Conservation (phyloP, 257 asterid species). For the Plectranthus barbatus region DNA sequence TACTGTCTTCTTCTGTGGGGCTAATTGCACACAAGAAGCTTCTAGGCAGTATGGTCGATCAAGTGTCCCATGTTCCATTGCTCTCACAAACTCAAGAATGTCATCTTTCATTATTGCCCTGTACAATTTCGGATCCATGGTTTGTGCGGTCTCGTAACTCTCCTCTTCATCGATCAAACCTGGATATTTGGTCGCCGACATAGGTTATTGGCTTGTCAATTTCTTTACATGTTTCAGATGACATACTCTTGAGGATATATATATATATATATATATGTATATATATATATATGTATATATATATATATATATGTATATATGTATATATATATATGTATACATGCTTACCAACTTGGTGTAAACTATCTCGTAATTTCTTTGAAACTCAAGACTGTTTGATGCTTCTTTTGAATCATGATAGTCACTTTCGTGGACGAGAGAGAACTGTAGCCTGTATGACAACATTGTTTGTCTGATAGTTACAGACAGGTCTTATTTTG, state of each 20-base stretch:
- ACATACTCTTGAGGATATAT: background rate
- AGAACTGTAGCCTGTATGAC: background rate
- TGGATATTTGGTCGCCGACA: slow-evolving; percentile 27
- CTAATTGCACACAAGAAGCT: slow-evolving; percentile 34
- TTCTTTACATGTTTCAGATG: background rate
- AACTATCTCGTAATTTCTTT: slow-evolving; percentile 19
- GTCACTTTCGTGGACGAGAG: background rate
- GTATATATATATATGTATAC: slow-evolving; percentile 2
- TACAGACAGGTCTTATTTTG: background rate
- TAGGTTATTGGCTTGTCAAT: slow-evolving; percentile 13
- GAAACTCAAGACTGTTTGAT: background rate
- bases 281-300: too few species aligned
- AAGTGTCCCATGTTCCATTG: slow-evolving; percentile 19
- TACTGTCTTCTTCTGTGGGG: slow-evolving; percentile 44
- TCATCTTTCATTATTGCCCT: slow-evolving; percentile 39
- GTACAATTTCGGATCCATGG: slow-evolving; percentile 40
- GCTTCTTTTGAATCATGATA: background rate
- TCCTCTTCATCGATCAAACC: slow-evolving; percentile 24
- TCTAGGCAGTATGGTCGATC: slow-evolving; percentile 16
- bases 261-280: too few species aligned
- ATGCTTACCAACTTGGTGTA: background rate
- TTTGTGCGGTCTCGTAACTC: slow-evolving; percentile 21
- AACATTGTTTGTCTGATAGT: background rate
- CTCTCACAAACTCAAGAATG: slow-evolving; percentile 39
- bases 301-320: too few species aligned